A percentile compares a stretch with the other conserved stretches of the same genome.
phyloP scores from a whole-genome alignment of 306 rosid species.

The Quercus variabilis region DNA sequence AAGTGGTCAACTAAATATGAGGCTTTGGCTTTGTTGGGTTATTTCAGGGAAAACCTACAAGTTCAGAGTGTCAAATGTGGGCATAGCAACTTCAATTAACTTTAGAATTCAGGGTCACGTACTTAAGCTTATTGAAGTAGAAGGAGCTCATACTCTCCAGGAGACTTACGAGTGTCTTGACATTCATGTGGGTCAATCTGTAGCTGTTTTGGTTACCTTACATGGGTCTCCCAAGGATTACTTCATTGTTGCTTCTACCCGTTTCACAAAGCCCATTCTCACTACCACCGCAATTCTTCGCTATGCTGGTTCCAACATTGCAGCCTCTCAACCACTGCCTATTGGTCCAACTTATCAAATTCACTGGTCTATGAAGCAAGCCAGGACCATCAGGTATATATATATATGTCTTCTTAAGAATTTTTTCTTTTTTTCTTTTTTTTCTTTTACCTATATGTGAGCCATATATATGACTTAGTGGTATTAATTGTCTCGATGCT shows the following conservation, averaged over 20 bases:
- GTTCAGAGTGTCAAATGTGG: constrained; percentile 72
- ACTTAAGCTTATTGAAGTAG: constrained; percentile 73
- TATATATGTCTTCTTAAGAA: too few species aligned
- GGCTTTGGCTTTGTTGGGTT: neutral
- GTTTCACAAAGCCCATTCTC: constrained; percentile 48
- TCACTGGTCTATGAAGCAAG: constrained; percentile 78
- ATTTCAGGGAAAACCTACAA: constrained; percentile 75
- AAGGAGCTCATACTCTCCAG: constrained; percentile 78
- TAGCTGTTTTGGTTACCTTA: constrained; percentile 54
- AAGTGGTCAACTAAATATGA: neutral
- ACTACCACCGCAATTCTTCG: constrained; percentile 50
- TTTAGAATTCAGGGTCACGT: constrained; percentile 64
- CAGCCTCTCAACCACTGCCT: constrained; percentile 51
- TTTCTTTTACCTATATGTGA: neutral
- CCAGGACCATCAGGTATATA: constrained; percentile 66
- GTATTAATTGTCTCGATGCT: neutral
- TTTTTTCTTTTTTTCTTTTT: neutral
- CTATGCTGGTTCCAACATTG: constrained; percentile 51
- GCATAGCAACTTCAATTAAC: constrained; percentile 58
- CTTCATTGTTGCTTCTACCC: constrained; percentile 54
- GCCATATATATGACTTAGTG: neutral
- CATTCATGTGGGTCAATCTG: constrained; percentile 73
- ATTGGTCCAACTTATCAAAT: constrained; percentile 43
- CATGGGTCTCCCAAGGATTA: constrained; percentile 30
- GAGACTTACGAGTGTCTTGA: constrained; percentile 62